Conservation (phyloP, 306 rosid species). For the Betula pendula region DNA sequence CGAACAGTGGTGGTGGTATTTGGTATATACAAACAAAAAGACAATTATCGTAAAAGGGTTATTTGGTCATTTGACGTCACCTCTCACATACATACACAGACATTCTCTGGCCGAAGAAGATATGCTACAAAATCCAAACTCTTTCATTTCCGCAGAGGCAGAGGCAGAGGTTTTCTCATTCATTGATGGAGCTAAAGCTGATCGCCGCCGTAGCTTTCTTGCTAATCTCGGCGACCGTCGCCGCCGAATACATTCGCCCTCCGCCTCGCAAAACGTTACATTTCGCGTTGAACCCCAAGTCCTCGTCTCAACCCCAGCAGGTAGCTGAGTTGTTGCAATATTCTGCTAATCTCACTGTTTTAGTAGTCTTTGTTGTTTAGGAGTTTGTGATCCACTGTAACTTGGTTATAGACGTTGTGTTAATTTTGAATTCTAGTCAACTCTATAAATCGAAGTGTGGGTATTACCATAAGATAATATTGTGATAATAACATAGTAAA, state of each 20-base stretch:
- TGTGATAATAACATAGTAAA: no score
- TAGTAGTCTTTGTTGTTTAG: no score
- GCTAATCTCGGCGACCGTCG: conserved; percentile 31
- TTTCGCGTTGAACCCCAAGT: conserved; percentile 50
- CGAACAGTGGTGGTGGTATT: no score
- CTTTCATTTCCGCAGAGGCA: no score
- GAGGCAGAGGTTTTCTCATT: not conserved
- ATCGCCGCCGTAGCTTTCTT: conserved; percentile 30
- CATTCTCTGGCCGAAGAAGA: not conserved
- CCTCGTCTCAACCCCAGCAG: conserved; percentile 74
- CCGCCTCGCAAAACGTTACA: conserved; percentile 66
- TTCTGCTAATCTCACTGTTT: no score
- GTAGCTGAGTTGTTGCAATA: conserved; percentile 23
- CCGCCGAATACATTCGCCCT: conserved; percentile 70
- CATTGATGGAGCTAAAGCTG: conserved; percentile 42
- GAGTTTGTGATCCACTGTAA: no score
- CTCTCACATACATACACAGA: not conserved
- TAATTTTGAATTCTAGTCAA: no score
- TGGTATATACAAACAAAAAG: not conserved
- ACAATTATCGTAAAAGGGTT: not conserved
- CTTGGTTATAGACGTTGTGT: no score
- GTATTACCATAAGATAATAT: no score
- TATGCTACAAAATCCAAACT: not conserved
- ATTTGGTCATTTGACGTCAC: not conserved
- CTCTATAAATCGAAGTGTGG: no score